A percentile compares a stretch with the other conserved stretches of the same genome.
These are phyloP conservation scores for Epichloe coenophiala DNA, from an alignment of 2,329 filamentous ascomycete genomes.

Conservation along the genomic window DNA sequence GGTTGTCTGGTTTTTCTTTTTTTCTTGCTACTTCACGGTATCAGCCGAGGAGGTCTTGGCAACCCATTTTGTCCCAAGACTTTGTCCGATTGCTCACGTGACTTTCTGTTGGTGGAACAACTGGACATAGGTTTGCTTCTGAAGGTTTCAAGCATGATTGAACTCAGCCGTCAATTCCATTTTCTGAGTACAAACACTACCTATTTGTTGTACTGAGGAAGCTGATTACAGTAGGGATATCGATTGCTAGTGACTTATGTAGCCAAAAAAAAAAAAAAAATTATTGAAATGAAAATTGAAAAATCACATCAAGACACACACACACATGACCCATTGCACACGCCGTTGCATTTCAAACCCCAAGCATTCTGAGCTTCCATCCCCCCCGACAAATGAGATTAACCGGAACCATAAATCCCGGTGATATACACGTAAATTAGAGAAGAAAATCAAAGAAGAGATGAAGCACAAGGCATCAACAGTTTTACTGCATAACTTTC, in stretches of 20 bases:
- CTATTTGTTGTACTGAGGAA: not conserved
- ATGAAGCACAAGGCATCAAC: conserved; percentile 8
- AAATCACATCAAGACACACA: not conserved
- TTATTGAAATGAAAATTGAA: not conserved
- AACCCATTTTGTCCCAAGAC: not conserved
- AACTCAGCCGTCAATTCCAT: not conserved
- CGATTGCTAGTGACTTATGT: conserved; percentile 15
- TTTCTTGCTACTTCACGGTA: conserved; percentile 4
- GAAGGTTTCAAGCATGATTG: not conserved
- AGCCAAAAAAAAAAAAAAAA: conserved; percentile 12
- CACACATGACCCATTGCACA: not conserved
- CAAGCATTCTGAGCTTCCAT: not conserved
- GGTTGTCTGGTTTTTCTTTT: conserved; percentile 1
- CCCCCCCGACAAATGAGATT: conserved; percentile 10
- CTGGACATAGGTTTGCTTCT: not conserved
- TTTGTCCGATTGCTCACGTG: not conserved
- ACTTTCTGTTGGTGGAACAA: not conserved
- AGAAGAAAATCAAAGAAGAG: conserved; percentile 11
- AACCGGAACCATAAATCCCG: conserved; percentile 1
- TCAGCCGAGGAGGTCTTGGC: not conserved
- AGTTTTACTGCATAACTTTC: conserved; percentile 11
- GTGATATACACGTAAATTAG: conserved; percentile 7
- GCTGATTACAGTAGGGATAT: conserved; percentile 11
- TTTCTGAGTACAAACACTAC: not conserved
- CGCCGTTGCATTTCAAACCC: not conserved